Evolutionary conservation across 192 early-diverging fungal genomes (phyloP).

Genomic region (Funneliformis geosporum): DNA sequence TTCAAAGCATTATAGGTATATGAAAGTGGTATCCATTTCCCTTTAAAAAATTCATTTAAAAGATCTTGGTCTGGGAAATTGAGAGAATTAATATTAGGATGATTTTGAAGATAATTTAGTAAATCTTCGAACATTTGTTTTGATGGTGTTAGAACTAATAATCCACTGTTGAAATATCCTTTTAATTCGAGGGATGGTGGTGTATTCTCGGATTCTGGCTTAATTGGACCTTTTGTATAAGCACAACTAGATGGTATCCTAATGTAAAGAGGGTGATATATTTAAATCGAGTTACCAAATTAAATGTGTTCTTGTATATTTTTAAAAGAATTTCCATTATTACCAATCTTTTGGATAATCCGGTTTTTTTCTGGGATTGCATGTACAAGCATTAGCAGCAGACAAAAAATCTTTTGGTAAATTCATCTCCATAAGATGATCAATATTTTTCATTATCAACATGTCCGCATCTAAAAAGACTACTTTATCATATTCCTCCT

Average conservation of each 20-base stretch:
- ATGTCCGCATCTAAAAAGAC: constrained; percentile 75
- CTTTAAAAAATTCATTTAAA: constrained; percentile 48
- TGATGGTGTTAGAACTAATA: constrained; percentile 47
- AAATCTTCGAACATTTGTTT: constrained; percentile 36
- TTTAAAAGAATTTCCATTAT: background rate
- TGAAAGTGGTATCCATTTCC: constrained; percentile 44
- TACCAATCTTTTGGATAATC: constrained; percentile 48
- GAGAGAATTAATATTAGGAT: constrained; percentile 33
- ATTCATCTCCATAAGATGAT: constrained; percentile 57
- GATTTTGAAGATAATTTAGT: constrained; percentile 21
- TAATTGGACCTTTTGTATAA: constrained; percentile 37
- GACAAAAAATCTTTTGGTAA: constrained; percentile 39
- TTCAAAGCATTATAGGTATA: constrained; percentile 58
- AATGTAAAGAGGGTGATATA: background rate
- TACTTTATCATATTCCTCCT: constrained; percentile 51
- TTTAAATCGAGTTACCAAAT: background rate
- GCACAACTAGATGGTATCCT: constrained; percentile 45
- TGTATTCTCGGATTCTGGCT: constrained; percentile 10
- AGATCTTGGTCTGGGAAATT: constrained; percentile 56
- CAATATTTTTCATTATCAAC: constrained; percentile 62
- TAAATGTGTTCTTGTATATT: background rate
- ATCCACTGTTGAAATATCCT: constrained; percentile 54
- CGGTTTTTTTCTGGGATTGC: constrained; percentile 43
- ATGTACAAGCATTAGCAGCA: constrained; percentile 51
- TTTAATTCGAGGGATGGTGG: constrained; percentile 5